Conservation (phyloP, 805 yeast genomes). For the Kuraishia piskuri region DNA sequence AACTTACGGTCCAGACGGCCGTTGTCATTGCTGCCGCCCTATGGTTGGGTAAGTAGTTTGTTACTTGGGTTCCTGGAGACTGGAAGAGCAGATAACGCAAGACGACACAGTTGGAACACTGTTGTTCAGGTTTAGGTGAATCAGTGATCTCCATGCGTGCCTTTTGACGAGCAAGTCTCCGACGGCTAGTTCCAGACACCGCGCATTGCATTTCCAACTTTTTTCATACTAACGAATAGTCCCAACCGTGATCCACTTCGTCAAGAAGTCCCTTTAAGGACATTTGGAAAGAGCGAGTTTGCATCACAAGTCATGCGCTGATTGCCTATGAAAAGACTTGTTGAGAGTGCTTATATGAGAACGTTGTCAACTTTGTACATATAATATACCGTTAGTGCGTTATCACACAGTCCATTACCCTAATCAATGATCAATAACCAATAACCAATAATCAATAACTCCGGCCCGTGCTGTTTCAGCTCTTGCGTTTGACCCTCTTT, state of each 20-base stretch:
- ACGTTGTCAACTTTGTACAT: not conserved
- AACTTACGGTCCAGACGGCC: constrained; percentile 50
- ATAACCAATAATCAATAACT: too few relatives aligned
- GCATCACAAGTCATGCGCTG: too few relatives aligned
- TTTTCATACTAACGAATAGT: constrained; percentile 9
- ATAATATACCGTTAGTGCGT: not conserved
- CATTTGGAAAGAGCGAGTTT: not conserved
- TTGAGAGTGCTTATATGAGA: not conserved
- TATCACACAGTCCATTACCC: too few relatives aligned
- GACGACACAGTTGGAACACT: too few relatives aligned
- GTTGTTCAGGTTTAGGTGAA: too few relatives aligned
- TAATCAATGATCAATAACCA: too few relatives aligned
- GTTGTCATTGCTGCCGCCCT: constrained; percentile 56
- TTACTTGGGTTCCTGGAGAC: not conserved
- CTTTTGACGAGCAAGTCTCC: too few relatives aligned
- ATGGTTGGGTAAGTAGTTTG: constrained; percentile 29
- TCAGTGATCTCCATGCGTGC: too few relatives aligned
- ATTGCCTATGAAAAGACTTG: not conserved
- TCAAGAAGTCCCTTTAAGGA: constrained; percentile 35
- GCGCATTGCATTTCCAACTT: too few relatives aligned
- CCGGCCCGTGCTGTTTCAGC: too few relatives aligned
- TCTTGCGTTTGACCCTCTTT: not conserved
- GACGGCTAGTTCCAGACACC: too few relatives aligned
- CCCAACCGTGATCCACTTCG: constrained; percentile 48
- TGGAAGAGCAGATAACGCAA: not conserved